Base-by-base conservation (phyloP, 2,329 filamentous ascomycete genomes). In the Penicillium palitans region DNA sequence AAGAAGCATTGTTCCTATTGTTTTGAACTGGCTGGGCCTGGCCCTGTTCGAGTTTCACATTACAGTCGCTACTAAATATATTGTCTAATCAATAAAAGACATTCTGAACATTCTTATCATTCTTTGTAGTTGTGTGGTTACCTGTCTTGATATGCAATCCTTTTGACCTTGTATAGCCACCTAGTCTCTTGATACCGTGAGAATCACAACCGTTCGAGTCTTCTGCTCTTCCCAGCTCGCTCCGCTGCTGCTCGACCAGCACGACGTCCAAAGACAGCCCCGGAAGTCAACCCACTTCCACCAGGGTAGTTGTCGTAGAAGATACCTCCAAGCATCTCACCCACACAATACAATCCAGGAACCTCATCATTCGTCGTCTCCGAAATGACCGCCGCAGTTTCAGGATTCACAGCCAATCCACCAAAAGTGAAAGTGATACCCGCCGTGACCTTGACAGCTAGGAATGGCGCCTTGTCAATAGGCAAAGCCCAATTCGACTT, bases 371-470 rank as follows among this genome's bases (percentile, higher is more conserved):
- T 76, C 0, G 78, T 81, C 0, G 72, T 68, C 4, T 78, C 74
- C 2, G 76, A 78, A 15, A 87, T 69, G 0, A 88, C 81, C 3
- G 76, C 76, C 3, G 81, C 79, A 0, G 83, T 86, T 25, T 82
- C 70, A 0, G 84, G 78, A 49, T 84, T 79, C 2, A 87, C 80
- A 6, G 79, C 78, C 7, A 89, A 71, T 0, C 87, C 86, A 1
- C 86, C 87, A 73, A 89, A 90, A 0, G 87, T 89, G 63, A 89
- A 90, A 0, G 86, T 89, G 17, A 90, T 81, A 1, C 87, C 87
- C 46, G 84, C 85, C 4, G 82, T 83, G 3, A 89, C 85, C 62
- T 84, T 84, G 46, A 89, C 82, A 1, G 87, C 87, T 25, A 87
- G 71, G 65, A 85, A 89, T 0, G 87, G 87, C 0, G 77, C 75